Base-by-base conservation (phyloP, 345 rosid species). In the Heritiera fomes region DNA sequence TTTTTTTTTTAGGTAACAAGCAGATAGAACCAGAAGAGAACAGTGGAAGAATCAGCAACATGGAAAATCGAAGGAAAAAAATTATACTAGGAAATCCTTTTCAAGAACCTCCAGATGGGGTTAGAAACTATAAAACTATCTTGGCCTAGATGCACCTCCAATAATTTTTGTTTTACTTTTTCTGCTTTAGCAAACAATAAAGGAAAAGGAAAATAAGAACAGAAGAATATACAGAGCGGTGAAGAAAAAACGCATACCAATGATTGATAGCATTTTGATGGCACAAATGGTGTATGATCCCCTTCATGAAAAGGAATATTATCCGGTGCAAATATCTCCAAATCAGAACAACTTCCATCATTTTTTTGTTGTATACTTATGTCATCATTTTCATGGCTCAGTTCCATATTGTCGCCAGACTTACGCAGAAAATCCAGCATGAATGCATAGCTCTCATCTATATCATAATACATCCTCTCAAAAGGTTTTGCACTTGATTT, bases 291-390 rank as follows among this genome's bases (percentile, higher is more conserved):
- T 28, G 80, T 66, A 65, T 40, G 40, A 71, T 50, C 72, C 83
- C 76, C 87, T 87, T 62, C 75, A 50, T 58, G 18, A 74, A 82
- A 79, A 30, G 83, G 87, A 79, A 81, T 70, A 32, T 66, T 3
- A 55, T 88, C 89, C 79, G 83, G 8, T 49, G 76, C 83, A 71
- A 87, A 71, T 12, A 88, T 86, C 71, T 87, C 91, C 30, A 86
- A 84, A 84, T 90, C 93, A 6, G 88, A 88, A 84, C 79, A 66
- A 64, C 73, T 83, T 63, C 58, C 78, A n/a, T 73, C 64, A 64
- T 83, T 76, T 38, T 77, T 84, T 64, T 60, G 88, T 74, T 86
- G 68, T 41, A 82, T 73, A 46, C 82, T 28, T 70, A 7, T 80
- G 80, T 45, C 38, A 52, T 49, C 84, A 78, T 17, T 77, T 70